phyloP scores from a whole-genome alignment of 225 moss, liverwort and hornwort species.

The Sphagnum tenellum region DNA sequence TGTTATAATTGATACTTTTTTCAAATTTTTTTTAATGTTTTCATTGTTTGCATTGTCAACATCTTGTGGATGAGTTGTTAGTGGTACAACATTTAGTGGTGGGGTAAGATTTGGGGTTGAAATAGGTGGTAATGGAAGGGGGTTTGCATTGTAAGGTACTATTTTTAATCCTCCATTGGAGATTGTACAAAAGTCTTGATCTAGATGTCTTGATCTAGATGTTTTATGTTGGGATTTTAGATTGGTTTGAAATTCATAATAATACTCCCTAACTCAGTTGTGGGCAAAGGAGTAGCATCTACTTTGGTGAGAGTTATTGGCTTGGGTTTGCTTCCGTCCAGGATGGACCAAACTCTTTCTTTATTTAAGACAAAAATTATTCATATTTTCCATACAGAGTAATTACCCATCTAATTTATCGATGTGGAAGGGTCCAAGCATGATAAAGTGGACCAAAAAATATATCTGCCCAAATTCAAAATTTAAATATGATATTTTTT shows the following conservation, averaged over 20 bases:
- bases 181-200: background rate
- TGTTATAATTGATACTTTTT: too few species aligned
- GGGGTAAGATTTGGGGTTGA: too few species aligned
- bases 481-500: too few species aligned
- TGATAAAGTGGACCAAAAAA: too few species aligned
- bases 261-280: background rate
- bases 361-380: background rate
- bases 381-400: background rate
- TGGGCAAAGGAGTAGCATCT: background rate
- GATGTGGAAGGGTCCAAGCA: too few species aligned
- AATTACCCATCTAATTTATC: too few species aligned
- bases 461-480: too few species aligned
- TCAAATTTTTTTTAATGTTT: too few species aligned
- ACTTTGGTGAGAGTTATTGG: background rate
- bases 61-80: too few species aligned
- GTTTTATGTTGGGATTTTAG: background rate
- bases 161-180: background rate
- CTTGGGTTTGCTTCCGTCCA: conserved; percentile 2
- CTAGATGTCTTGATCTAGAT: background rate
- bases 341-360: background rate
- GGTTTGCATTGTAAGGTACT: background rate
- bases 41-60: too few species aligned
- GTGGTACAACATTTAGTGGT: too few species aligned
- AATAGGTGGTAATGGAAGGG: background rate
- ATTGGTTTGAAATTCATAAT: background rate